Evolutionary conservation across 176 grass and related monocot species (phyloP).

Genomic region (Sorghum bicolor): DNA sequence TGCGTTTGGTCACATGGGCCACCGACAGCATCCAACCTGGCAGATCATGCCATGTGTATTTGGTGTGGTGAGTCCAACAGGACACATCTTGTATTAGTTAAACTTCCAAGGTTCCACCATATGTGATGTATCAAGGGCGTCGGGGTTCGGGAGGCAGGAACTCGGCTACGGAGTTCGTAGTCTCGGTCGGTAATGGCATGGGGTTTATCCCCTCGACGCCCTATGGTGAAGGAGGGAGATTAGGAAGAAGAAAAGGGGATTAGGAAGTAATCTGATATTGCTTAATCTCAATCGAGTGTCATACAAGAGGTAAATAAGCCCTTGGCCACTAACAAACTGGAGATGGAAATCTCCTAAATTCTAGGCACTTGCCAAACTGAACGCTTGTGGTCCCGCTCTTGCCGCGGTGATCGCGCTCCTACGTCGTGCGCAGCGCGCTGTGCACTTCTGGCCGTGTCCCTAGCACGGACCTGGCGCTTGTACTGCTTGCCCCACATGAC

Average conservation of each 20-base stretch:
- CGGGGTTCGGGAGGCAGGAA: neutral
- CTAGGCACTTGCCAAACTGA: neutral
- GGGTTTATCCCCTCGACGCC: neutral
- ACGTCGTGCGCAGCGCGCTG: neutral
- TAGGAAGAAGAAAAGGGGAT: neutral
- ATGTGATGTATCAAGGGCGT: neutral
- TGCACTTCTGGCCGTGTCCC: neutral
- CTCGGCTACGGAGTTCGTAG: neutral
- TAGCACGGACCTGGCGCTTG: neutral
- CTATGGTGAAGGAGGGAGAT: neutral
- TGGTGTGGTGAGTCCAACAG: conserved; percentile 32
- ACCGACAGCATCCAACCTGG: neutral
- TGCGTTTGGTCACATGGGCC: conserved; percentile 9
- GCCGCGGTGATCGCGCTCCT: neutral
- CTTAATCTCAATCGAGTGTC: neutral
- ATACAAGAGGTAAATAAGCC: neutral
- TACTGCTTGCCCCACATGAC: neutral
- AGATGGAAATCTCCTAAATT: neutral
- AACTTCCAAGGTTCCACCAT: neutral
- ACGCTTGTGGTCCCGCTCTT: neutral
- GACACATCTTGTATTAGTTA: conserved; percentile 7
- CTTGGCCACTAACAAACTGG: neutral
- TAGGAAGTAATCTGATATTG: neutral
- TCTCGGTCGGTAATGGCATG: neutral
- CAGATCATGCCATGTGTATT: conserved; percentile 20